Conservation (phyloP, 768 basidiomycete species). For the Mycena sanguinolenta region DNA sequence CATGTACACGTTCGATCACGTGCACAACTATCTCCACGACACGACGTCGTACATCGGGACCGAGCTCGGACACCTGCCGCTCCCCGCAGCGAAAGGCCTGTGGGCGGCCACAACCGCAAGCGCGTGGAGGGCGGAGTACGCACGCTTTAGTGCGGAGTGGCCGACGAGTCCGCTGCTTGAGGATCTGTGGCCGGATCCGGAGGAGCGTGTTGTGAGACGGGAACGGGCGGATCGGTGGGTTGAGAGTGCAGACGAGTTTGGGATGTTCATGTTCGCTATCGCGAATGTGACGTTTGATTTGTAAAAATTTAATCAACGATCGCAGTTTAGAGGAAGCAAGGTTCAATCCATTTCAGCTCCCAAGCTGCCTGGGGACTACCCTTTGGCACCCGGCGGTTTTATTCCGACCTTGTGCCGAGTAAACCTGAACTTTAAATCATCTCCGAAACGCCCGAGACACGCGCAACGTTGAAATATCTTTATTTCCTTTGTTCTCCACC, state of each 20-base stretch:
- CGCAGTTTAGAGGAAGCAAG: too few relatives aligned
- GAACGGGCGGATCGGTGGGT: conserved; percentile 21
- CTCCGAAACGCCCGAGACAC: too few relatives aligned
- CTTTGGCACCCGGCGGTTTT: too few relatives aligned
- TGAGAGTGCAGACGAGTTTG: conserved; percentile 29
- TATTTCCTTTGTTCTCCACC: too few relatives aligned
- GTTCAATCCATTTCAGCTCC: too few relatives aligned
- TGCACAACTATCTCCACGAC: conserved; percentile 10
- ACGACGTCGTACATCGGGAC: conserved; percentile 27
- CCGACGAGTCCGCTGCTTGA: conserved; percentile 11
- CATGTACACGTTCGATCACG: conserved; percentile 31
- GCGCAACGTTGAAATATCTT: too few relatives aligned
- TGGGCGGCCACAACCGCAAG: conserved; percentile 21
- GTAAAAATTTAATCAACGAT: too few relatives aligned
- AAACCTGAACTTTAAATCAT: too few relatives aligned
- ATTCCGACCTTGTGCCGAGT: too few relatives aligned
- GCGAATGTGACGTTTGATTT: too few relatives aligned
- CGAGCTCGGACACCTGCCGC: conserved; percentile 22
- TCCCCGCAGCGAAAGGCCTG: conserved; percentile 2
- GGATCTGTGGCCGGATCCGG: conserved; percentile 27
- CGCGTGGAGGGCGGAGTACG: conserved; percentile 21
- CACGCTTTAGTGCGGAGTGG: conserved; percentile 20
- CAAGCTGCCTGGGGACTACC: too few relatives aligned
- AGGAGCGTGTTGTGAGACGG: background rate
- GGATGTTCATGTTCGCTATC: conserved; percentile 30